phyloP scores from a whole-genome alignment of 345 rosid species.

The Brassica rapa region DNA sequence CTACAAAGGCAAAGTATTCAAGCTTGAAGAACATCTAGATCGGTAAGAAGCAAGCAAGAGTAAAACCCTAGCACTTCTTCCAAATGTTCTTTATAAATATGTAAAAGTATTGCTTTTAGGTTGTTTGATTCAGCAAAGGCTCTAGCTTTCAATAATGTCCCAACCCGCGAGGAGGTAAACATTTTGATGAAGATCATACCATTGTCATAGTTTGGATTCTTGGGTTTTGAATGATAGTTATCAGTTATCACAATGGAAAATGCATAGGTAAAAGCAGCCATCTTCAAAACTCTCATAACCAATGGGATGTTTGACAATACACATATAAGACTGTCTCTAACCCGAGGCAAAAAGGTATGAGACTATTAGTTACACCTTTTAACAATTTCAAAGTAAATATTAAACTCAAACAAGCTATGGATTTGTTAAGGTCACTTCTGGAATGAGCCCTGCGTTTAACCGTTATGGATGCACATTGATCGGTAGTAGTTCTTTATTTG shows the following conservation, averaged over 20 bases:
- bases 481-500: slow-evolving; percentile 44
- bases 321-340: slow-evolving; percentile 82
- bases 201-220: not conserved
- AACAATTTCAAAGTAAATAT: not conserved
- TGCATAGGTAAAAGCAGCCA: slow-evolving; percentile 69
- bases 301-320: slow-evolving; percentile 88
- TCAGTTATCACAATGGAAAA: not conserved
- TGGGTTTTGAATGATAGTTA: not conserved
- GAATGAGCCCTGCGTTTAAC: slow-evolving; percentile 95
- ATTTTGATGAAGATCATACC: not conserved
- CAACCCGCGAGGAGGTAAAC: slow-evolving; percentile 70
- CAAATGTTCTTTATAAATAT: not conserved
- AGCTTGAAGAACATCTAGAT: slow-evolving; percentile 85
- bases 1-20: slow-evolving; percentile 68
- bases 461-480: slow-evolving; percentile 84
- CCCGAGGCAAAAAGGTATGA: slow-evolving; percentile 79
- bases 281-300: slow-evolving; percentile 75
- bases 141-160: slow-evolving; percentile 80
- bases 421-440: slow-evolving; percentile 73
- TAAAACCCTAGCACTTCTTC: not conserved
- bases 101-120: slow-evolving; percentile 41
- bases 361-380: not conserved
- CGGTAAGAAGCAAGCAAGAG: slow-evolving; percentile 47
- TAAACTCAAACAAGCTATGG: slow-evolving; percentile 4
- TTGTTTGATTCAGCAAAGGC: slow-evolving; percentile 91